These are phyloP conservation scores for Fagus sylvatica DNA, from an alignment of 306 rosid genomes.

Conservation along the genomic window DNA sequence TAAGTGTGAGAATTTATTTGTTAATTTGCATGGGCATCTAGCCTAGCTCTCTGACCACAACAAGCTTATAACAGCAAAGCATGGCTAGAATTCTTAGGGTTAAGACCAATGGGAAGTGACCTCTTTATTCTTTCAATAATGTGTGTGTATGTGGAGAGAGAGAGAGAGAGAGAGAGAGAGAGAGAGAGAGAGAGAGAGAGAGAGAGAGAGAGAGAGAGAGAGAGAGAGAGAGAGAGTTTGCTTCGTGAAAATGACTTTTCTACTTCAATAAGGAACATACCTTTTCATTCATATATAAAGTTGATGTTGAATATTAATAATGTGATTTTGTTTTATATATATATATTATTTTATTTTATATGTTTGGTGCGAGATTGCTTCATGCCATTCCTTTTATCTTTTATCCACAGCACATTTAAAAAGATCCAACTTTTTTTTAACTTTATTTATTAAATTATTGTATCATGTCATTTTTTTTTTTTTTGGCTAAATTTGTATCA, in stretches of 20 bases:
- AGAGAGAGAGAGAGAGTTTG: background rate
- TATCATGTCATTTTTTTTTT: too few species aligned
- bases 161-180: background rate
- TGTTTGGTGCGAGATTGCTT: too few species aligned
- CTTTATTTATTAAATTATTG: too few species aligned
- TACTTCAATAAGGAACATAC: background rate
- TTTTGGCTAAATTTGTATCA: too few species aligned
- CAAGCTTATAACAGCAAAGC: constrained; percentile 27
- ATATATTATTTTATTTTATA: too few species aligned
- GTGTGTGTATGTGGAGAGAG: background rate
- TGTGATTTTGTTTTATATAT: background rate
- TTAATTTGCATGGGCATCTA: constrained; percentile 7
- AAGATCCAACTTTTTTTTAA: too few species aligned
- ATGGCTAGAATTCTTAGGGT: constrained; percentile 31
- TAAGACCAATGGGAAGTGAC: constrained; percentile 39
- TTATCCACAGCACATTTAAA: too few species aligned
- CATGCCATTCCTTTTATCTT: too few species aligned
- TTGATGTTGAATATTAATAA: background rate
- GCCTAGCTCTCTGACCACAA: constrained; percentile 12
- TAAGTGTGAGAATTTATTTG: constrained; percentile 20
- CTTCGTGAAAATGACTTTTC: constrained; percentile 21
- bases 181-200: background rate
- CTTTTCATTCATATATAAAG: background rate
- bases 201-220: background rate
- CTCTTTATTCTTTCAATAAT: constrained; percentile 26